Conservation (phyloP, 257 asterid species). For the Prunella vulgaris region DNA sequence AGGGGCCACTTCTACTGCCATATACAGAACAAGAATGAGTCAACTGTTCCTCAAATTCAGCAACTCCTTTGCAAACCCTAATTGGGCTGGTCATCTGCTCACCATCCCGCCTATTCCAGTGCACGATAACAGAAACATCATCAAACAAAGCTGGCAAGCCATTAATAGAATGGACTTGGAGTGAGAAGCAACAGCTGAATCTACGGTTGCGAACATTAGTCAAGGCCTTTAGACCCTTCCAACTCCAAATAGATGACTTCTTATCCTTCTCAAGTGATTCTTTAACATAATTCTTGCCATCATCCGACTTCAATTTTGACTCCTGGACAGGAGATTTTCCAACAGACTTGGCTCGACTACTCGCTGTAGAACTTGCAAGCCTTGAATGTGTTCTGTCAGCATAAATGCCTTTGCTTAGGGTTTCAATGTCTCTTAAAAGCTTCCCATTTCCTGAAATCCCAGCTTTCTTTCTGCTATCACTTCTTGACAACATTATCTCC, state of each 20-base stretch:
- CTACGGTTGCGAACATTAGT: slow-evolving; percentile 57
- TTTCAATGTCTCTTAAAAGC: slow-evolving; percentile 68
- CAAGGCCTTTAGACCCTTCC: slow-evolving; percentile 83
- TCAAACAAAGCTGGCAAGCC: slow-evolving; percentile 61
- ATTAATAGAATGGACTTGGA: slow-evolving; percentile 73
- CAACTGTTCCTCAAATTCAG: slow-evolving; percentile 73
- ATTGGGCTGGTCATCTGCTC: slow-evolving; percentile 58
- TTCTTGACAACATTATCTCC: slow-evolving; percentile 56
- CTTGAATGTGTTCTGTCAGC: slow-evolving; percentile 46
- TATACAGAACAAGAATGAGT: slow-evolving; percentile 66
- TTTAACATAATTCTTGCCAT: slow-evolving; percentile 27
- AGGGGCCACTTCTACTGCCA: slow-evolving; percentile 78
- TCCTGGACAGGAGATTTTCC: slow-evolving; percentile 54
- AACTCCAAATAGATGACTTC: slow-evolving; percentile 84
- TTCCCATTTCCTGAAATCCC: slow-evolving; percentile 61
- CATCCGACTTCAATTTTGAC: slow-evolving; percentile 46
- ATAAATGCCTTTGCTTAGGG: slow-evolving; percentile 61
- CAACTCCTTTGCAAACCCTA: slow-evolving; percentile 59
- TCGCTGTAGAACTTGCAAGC: slow-evolving; percentile 64
- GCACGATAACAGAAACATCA: slow-evolving; percentile 60
- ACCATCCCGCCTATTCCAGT: slow-evolving; percentile 84
- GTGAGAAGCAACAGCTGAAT: slow-evolving; percentile 69
- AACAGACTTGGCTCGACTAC: slow-evolving; percentile 85
- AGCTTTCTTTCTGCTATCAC: slow-evolving; percentile 58
- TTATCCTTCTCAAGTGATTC: slow-evolving; percentile 60